Conservation (phyloP, 176 grass and related monocot species). For the Echinochloa phyllopogon region DNA sequence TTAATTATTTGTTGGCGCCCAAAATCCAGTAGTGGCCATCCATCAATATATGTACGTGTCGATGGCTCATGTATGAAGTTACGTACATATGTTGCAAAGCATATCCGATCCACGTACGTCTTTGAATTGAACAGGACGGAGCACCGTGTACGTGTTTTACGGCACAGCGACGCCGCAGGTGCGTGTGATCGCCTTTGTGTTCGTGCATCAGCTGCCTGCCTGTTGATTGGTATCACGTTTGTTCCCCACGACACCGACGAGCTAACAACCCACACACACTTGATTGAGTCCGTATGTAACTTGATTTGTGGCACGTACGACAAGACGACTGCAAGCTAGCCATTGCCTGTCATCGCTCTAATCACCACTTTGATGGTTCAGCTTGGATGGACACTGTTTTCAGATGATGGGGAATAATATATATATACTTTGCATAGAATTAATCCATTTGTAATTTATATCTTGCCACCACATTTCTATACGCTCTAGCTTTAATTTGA, state of each 20-base stretch:
- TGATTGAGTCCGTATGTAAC: background rate
- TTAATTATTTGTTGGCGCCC: no score
- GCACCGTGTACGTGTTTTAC: slow-evolving; percentile 22
- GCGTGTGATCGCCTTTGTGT: background rate
- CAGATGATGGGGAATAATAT: no score
- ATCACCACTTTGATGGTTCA: background rate
- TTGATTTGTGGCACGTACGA: no score
- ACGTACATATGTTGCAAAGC: background rate
- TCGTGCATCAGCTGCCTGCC: background rate
- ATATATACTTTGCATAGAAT: no score
- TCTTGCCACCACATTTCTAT: no score
- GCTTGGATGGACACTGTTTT: background rate
- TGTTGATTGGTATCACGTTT: background rate
- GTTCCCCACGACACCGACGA: background rate
- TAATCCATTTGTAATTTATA: no score
- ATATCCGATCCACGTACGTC: background rate
- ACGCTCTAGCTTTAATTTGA: no score
- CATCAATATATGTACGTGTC: no score
- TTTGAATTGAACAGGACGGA: background rate
- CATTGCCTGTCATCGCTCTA: background rate
- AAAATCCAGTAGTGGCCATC: no score
- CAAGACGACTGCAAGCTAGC: no score
- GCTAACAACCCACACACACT: background rate
- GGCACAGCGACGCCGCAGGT: slow-evolving; percentile 16
- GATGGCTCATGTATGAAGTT: no score